These are phyloP conservation scores for Psidium friedrichsthalianum DNA, from an alignment of 345 rosid genomes.

Conservation along the genomic window DNA sequence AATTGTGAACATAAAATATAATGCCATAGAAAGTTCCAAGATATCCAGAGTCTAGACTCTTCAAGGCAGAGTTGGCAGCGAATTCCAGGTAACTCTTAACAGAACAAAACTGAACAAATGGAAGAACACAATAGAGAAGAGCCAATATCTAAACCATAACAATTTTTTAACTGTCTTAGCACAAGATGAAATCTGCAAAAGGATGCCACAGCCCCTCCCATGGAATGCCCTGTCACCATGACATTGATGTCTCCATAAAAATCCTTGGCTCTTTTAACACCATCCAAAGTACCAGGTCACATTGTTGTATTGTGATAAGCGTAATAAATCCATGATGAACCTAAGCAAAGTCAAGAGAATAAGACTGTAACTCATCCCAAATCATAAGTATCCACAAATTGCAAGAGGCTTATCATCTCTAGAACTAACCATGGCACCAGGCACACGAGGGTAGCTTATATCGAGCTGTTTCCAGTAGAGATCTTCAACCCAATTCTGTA, in stretches of 20 bases:
- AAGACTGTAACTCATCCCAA: too few species aligned
- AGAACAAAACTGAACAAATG: background rate
- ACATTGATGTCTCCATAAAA: background rate
- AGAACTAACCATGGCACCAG: slow-evolving; percentile 3
- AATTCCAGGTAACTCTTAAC: background rate
- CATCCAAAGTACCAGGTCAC: background rate
- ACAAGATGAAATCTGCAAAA: background rate
- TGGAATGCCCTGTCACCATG: background rate
- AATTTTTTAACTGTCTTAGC: background rate
- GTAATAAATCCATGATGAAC: background rate
- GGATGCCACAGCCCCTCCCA: background rate
- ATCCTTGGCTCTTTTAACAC: background rate
- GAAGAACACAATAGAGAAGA: background rate
- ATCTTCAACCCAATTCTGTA: slow-evolving; percentile 82
- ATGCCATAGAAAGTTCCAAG: background rate
- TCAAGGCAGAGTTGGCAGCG: background rate
- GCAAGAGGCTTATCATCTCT: background rate
- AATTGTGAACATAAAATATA: background rate
- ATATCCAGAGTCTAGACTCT: background rate
- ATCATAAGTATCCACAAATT: background rate
- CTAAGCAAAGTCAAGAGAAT: background rate
- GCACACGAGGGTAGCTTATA: slow-evolving; percentile 13
- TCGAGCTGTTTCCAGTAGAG: slow-evolving; percentile 85
- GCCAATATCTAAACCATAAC: background rate
- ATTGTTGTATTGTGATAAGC: background rate